Conservation (phyloP, 257 asterid species). For the Solanum commersonii region DNA sequence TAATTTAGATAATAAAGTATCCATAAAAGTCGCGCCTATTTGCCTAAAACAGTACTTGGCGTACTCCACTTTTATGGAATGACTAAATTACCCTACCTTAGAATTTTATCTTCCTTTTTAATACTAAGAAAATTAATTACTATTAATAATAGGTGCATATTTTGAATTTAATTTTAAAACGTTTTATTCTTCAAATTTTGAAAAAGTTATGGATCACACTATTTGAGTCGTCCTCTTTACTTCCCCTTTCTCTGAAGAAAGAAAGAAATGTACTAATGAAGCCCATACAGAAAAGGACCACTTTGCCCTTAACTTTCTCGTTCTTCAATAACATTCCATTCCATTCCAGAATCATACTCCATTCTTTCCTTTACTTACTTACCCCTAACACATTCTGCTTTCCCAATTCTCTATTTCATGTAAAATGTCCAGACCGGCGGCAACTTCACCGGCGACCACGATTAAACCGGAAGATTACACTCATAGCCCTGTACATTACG, state of each 20-base stretch:
- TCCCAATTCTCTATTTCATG: background rate
- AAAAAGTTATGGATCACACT: background rate
- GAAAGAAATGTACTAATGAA: background rate
- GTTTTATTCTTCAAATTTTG: background rate
- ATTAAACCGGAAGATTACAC: conserved; percentile 59
- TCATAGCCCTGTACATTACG: conserved; percentile 77
- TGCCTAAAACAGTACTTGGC: background rate
- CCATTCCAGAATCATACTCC: conserved; percentile 5
- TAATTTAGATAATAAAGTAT: background rate
- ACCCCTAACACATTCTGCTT: background rate
- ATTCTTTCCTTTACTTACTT: background rate
- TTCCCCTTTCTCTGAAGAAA: background rate
- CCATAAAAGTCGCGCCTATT: conserved; percentile 25
- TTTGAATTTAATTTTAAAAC: background rate
- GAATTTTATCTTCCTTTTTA: background rate
- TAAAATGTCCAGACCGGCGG: conserved; percentile 41
- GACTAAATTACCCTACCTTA: background rate
- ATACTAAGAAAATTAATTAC: background rate
- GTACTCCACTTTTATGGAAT: background rate
- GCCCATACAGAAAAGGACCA: background rate
- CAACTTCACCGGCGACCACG: conserved; percentile 26
- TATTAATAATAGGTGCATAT: background rate
- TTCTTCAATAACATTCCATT: conserved; percentile 18
- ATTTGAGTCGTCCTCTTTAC: background rate
- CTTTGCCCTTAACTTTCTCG: conserved; percentile 1